phyloP scores from a whole-genome alignment of 805 yeast genomes.

The Nakazawaea sp. region DNA sequence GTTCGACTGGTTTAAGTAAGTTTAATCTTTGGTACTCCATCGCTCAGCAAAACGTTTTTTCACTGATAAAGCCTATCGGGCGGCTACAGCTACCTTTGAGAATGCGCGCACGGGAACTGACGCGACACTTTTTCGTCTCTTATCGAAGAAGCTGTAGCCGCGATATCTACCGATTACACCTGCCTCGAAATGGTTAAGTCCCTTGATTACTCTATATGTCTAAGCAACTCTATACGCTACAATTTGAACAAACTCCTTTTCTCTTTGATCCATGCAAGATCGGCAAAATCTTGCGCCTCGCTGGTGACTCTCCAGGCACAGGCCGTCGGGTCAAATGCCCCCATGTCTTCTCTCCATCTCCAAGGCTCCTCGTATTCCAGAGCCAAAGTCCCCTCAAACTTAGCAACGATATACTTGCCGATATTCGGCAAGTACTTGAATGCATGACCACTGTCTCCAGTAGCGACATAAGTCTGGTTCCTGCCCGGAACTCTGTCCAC shows the following conservation, averaged over 20 bases:
- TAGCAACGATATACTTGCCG: slow-evolving; percentile 33
- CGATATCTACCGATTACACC: no score
- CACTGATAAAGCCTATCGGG: no score
- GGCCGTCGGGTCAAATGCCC: slow-evolving; percentile 15
- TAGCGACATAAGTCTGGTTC: slow-evolving; percentile 29
- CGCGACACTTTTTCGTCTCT: no score
- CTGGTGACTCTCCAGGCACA: slow-evolving; percentile 19
- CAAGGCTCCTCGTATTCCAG: slow-evolving; percentile 19
- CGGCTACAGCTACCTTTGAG: no score
- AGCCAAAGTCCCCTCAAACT: slow-evolving; percentile 22
- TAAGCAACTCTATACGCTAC: no score
- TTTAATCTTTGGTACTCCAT: no score
- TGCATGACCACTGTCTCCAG: slow-evolving; percentile 44
- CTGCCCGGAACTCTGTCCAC: slow-evolving; percentile 30
- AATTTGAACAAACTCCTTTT: background rate
- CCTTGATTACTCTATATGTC: no score
- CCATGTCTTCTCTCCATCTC: slow-evolving; percentile 23
- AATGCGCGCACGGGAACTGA: no score
- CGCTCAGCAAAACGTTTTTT: no score
- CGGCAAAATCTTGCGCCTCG: slow-evolving; percentile 14
- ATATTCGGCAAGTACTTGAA: slow-evolving; percentile 40
- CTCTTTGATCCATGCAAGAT: slow-evolving; percentile 8
- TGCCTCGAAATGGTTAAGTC: no score
- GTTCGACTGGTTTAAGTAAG: no score
- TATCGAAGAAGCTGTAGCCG: no score